Base-by-base conservation (phyloP, 257 asterid species). In the Capsicum chinense region DNA sequence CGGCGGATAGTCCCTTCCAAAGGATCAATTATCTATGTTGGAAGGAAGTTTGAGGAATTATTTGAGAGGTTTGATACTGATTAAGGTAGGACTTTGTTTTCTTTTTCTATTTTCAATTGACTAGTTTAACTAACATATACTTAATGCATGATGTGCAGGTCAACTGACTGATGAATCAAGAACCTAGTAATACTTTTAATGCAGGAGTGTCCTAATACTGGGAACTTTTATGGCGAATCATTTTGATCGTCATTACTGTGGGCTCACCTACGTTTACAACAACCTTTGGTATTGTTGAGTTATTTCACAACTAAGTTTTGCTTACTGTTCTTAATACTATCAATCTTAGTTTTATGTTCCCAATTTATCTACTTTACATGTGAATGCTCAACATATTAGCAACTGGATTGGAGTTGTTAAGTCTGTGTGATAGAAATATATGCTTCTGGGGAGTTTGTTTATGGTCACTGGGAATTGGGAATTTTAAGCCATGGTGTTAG, bases 151-250 rank as follows among this genome's bases (percentile, higher is more conserved):
- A 26, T 26, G 26, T 26, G 26, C 26, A 0, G 26, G 26, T 26
- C 26, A 26, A 26, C 26, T 26, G 26, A 26, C 26, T 26, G 26
- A 26, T 26, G 26, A 26, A 26, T 26, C n/a, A n/a, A 26, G 33
- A 26, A 26, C 33, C 33, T 26, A 26, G 33, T 26, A 1, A 26
- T 26, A 26, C 33, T 26, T 26, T 26, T 26, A 26, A 26, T 26
- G 2, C 33, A 26, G 81, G 96, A 92, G 93, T 92, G 96, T 37
- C 95, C 95, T 9, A 92, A 90, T n/a, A 90, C 92, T 0, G 94
- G 95, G 95, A 12, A 92, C 94, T 13, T 92, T 92, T 60, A 92
- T 92, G 96, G 96, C 96, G 0, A 92, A 88, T 42, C 96, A 92
- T 85, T 92, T 92, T 10, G 96, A 92, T 81, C 89, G 94, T 79